phyloP scores from a whole-genome alignment of 2,329 filamentous ascomycete species.

The Escovopsis sp. region DNA sequence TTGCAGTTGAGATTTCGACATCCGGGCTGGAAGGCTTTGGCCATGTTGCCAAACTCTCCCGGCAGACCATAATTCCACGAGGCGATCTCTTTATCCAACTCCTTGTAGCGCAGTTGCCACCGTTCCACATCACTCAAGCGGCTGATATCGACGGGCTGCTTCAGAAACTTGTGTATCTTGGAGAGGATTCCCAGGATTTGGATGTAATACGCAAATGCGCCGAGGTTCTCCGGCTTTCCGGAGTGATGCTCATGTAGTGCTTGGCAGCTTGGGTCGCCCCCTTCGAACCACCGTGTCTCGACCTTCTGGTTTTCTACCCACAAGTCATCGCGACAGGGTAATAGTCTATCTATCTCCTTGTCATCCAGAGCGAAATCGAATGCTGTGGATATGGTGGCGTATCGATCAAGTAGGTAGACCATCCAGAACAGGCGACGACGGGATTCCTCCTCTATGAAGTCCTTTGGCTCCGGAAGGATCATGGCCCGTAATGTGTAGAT shows the following conservation, averaged over 20 bases:
- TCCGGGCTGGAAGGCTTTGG: conserved; percentile 57
- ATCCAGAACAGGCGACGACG: conserved; percentile 83
- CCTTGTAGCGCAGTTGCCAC: conserved; percentile 79
- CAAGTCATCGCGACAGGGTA: conserved; percentile 77
- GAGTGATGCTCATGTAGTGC: conserved; percentile 44
- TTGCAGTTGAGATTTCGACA: conserved; percentile 61
- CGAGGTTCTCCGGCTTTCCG: conserved; percentile 65
- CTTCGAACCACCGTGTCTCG: conserved; percentile 69
- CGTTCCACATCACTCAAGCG: conserved; percentile 71
- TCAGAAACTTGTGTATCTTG: conserved; percentile 76
- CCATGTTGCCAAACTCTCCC: conserved; percentile 70
- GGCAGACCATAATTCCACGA: conserved; percentile 77
- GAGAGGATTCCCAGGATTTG: conserved; percentile 80
- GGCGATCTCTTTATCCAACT: conserved; percentile 65
- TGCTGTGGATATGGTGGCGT: conserved; percentile 78
- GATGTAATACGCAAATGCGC: conserved; percentile 79
- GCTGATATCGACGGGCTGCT: conserved; percentile 78
- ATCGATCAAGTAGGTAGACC: conserved; percentile 80
- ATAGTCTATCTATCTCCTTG: conserved; percentile 71
- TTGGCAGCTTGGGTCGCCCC: conserved; percentile 26
- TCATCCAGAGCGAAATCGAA: conserved; percentile 86
- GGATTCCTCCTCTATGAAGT: conserved; percentile 83
- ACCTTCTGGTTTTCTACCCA: conserved; percentile 74
- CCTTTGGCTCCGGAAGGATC: conserved; percentile 65
- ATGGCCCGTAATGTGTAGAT: conserved; percentile 83